phyloP scores from a whole-genome alignment of 202 grass and related monocot species.

The Musa balbisiana region DNA sequence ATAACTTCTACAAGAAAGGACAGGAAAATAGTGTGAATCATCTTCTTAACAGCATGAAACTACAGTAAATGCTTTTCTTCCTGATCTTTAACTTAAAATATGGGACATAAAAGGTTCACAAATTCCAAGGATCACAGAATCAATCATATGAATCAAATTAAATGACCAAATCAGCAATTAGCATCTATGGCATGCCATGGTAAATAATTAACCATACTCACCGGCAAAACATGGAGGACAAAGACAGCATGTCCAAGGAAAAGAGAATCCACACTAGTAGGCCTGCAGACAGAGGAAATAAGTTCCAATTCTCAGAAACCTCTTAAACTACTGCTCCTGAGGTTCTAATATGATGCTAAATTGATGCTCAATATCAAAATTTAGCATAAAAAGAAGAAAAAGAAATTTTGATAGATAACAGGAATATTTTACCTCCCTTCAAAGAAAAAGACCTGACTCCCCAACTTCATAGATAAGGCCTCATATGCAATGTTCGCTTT shows the following conservation, averaged over 20 bases:
- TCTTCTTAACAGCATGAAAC: background rate
- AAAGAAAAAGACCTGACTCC: constrained; percentile 72
- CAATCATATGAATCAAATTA: constrained; percentile 3
- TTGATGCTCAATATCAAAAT: constrained; percentile 8
- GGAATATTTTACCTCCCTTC: constrained; percentile 45
- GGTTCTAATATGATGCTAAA: background rate
- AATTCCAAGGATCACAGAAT: background rate
- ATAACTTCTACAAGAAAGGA: background rate
- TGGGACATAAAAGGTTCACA: background rate
- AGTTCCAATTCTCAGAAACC: constrained; percentile 16
- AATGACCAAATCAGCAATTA: constrained; percentile 1
- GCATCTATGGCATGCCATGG: background rate
- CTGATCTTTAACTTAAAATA: background rate
- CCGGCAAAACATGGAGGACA: constrained; percentile 77
- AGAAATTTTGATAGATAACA: background rate
- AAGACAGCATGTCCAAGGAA: constrained; percentile 91
- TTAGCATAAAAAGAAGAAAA: background rate
- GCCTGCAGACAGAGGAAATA: constrained; percentile 37
- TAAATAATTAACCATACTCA: constrained; percentile 32
- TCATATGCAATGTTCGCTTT: constrained; percentile 75
- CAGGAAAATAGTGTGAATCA: background rate
- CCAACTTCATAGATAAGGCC: constrained; percentile 58
- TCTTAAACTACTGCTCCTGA: background rate
- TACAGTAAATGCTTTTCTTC: background rate
- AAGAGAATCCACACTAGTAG: constrained; percentile 93